Evolutionary conservation across 768 basidiomycete species (phyloP).

Genomic region (Cyathus striatus): DNA sequence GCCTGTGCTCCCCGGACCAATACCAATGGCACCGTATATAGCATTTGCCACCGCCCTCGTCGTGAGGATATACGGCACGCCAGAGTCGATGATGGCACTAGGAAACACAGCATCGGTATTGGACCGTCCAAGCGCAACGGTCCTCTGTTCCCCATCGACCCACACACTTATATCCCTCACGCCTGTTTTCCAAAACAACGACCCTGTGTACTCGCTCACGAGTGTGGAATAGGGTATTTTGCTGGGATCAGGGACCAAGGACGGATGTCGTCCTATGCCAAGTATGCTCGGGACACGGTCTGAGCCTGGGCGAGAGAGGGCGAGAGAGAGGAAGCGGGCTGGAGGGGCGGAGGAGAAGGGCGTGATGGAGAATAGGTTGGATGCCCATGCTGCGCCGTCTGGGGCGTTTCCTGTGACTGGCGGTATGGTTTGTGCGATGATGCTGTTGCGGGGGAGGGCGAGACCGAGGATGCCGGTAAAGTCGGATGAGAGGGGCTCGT

Average conservation of each 20-base stretch:
- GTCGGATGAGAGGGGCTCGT: constrained; percentile 50
- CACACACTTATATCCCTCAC: constrained; percentile 60
- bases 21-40: constrained; percentile 71
- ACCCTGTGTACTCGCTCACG: constrained; percentile 33
- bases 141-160: constrained; percentile 33
- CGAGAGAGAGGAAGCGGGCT: constrained; percentile 60
- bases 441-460: constrained; percentile 67
- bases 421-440: constrained; percentile 50
- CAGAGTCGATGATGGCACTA: constrained; percentile 69
- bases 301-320: constrained; percentile 66
- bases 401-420: constrained; percentile 43
- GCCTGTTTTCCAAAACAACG: constrained; percentile 58
- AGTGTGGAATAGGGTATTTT: constrained; percentile 45
- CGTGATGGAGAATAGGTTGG: constrained; percentile 69
- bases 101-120: constrained; percentile 41
- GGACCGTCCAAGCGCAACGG: constrained; percentile 35
- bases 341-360: constrained; percentile 47
- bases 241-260: constrained; percentile 47
- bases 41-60: constrained; percentile 60
- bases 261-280: constrained; percentile 68
- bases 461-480: constrained; percentile 74
- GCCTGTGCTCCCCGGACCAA: constrained; percentile 54
- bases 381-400: constrained; percentile 63
- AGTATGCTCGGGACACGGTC: constrained; percentile 50
- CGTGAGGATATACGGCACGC: constrained; percentile 63